Evolutionary conservation across 2,329 filamentous ascomycete species (phyloP).

Genomic region (Elsinoe arachidis): DNA sequence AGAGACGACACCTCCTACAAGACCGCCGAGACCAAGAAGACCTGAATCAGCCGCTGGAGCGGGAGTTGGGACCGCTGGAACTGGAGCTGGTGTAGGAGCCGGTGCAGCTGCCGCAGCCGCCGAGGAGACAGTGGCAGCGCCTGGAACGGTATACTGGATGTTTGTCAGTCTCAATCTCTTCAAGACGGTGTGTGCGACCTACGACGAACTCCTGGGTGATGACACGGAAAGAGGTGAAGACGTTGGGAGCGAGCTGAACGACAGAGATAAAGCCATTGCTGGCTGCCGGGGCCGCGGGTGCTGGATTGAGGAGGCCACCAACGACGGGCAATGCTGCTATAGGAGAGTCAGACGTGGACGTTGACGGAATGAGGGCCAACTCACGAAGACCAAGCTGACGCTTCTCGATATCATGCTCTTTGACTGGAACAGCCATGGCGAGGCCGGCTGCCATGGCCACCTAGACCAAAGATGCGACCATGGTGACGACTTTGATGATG

Average conservation of each 20-base stretch:
- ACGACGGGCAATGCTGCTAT: neutral
- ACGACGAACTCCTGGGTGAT: conserved; percentile 10
- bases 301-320: neutral
- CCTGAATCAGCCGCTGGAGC: neutral
- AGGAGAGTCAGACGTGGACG: neutral
- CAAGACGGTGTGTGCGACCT: conserved; percentile 11
- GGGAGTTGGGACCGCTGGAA: neutral
- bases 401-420: neutral
- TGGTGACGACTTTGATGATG: neutral
- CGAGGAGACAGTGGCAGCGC: conserved; percentile 58
- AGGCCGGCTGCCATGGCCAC: conserved; percentile 8
- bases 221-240: conserved; percentile 12
- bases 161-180: conserved; percentile 63
- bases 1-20: conserved; percentile 1
- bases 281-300: no score
- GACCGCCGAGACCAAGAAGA: conserved; percentile 5
- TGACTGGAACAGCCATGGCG: neutral
- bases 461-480: neutral
- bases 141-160: conserved; percentile 42
- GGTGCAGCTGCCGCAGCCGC: conserved; percentile 60
- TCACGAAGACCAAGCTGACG: conserved; percentile 9
- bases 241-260: conserved; percentile 11
- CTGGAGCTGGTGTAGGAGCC: conserved; percentile 34
- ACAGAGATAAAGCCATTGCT: neutral
- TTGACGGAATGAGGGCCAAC: neutral